Evolutionary conservation across 2,329 filamentous ascomycete genomes (phyloP), one percentile per base, ranked within the genome.

Genomic region (Endothia cerciana): DNA sequence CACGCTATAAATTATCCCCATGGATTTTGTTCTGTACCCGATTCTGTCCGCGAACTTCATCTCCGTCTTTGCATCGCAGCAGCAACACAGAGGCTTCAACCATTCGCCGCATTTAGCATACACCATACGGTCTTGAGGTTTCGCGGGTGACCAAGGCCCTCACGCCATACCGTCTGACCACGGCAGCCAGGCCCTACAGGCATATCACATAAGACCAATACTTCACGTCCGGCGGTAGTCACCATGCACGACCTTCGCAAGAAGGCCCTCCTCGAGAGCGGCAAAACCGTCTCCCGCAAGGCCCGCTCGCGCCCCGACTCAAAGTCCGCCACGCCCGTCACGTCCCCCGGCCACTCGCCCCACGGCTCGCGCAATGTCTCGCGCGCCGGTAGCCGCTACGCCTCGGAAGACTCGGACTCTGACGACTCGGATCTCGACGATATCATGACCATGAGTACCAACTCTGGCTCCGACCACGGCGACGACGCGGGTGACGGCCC

Each of bases 251-350:
- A 90, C 73, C 80, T 86, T 64, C 82, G 88, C 71, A 89, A 90
- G 74, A 89, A 90, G 77, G 89, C 87, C 60, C 85, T 92, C 66
- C 80, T 83, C 68, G 88, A 90, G 78, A 88, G 87, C 79, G 85
- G 86, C 74, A 93, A 93, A 80, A 93, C 89, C 19, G 78, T 87
- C 41, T 92, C 90, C 57, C 85, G 83, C 72, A 92, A 92, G 76
- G 88, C 89, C 28, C 84, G 82, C 68, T 84, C 85, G 28, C 81
- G 82, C 67, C 81, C 82, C 51, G 83, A 84, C 68, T 84, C 83
- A 3, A 83, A 84, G n/a, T 81, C 84, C 38, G 83, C 82, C 65
- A 89, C 89, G 1, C 84, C 85, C 41, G 81, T 83, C 65, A 81
- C 80, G 40, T 91, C 88, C 19, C 87, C 87, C 53, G 80, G 81